These are phyloP conservation scores for Westerdykella sp. DNA, from an alignment of 2,329 filamentous ascomycete species.

Conservation along the genomic window DNA sequence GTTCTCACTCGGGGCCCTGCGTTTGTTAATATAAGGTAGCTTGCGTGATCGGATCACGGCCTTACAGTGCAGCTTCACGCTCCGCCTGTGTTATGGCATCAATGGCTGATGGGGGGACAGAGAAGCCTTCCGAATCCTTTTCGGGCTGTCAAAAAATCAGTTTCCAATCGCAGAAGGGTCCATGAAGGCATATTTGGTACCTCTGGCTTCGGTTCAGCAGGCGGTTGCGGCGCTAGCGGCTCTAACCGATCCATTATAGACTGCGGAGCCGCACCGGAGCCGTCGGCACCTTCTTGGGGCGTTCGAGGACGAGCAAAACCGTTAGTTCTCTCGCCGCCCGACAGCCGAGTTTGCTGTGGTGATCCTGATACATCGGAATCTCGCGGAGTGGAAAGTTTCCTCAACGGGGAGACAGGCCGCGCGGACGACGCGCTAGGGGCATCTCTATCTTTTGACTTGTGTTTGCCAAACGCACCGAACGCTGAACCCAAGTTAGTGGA, in stretches of 20 bases:
- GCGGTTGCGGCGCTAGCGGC: constrained; percentile 25
- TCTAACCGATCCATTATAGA: constrained; percentile 35
- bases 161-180: not conserved
- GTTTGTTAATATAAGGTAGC: not conserved
- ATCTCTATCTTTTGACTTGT: constrained; percentile 58
- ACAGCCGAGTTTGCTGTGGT: constrained; percentile 25
- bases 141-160: constrained; percentile 25
- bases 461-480: constrained; percentile 58
- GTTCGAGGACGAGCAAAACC: constrained; percentile 23
- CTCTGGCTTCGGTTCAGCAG: constrained; percentile 22
- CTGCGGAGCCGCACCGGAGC: constrained; percentile 25
- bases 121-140: constrained; percentile 72
- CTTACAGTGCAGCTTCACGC: constrained; percentile 50
- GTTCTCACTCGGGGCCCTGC: constrained; percentile 14
- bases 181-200: constrained; percentile 7
- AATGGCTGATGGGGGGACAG: constrained; percentile 58
- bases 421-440: constrained; percentile 32
- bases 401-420: constrained; percentile 30
- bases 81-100: constrained; percentile 63
- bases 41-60: not conserved
- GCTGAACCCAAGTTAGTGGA: constrained; percentile 50
- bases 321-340: constrained; percentile 25
- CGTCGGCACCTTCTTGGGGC: constrained; percentile 12
- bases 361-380: constrained; percentile 29
- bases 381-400: constrained; percentile 25